Conservation (phyloP, 2,329 filamentous ascomycete species). For the Calonectria pteridis region DNA sequence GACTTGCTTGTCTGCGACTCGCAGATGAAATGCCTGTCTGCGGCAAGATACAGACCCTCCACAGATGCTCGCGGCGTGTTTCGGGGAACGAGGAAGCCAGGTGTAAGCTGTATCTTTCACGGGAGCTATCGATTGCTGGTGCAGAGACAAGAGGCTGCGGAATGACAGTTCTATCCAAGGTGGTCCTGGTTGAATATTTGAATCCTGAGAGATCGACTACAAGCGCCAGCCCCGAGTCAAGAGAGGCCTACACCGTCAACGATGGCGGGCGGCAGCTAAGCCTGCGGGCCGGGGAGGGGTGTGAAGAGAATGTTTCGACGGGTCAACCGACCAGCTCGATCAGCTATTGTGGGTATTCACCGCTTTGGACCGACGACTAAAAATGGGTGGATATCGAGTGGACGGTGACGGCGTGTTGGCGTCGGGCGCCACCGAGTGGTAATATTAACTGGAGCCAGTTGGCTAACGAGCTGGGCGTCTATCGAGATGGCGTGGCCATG, state of each 20-base stretch:
- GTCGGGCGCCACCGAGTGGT: conserved; percentile 40
- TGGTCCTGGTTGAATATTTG: conserved; percentile 43
- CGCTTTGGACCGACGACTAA: conserved; percentile 42
- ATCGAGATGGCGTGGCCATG: conserved; percentile 33
- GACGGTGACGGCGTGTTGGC: conserved; percentile 39
- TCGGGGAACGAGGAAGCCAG: background rate
- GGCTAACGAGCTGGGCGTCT: conserved; percentile 32
- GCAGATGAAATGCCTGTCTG: conserved; percentile 6
- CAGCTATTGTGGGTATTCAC: conserved; percentile 38
- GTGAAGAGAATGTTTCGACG: conserved; percentile 39
- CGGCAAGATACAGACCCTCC: background rate
- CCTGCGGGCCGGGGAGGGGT: conserved; percentile 39
- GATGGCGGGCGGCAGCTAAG: conserved; percentile 45
- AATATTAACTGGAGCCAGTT: conserved; percentile 40
- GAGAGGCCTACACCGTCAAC: conserved; percentile 39
- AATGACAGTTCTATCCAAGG: conserved; percentile 26
- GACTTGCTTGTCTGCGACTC: conserved; percentile 12
- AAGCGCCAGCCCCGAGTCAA: conserved; percentile 39
- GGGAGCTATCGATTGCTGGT: conserved; percentile 15
- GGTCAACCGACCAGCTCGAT: conserved; percentile 37
- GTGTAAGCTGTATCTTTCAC: conserved; percentile 1
- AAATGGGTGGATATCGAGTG: conserved; percentile 39
- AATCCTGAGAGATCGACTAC: conserved; percentile 42
- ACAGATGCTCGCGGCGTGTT: background rate
- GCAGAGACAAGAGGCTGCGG: conserved; percentile 22